Base-by-base conservation (phyloP, 2,329 filamentous ascomycete species). In the Rhinocladiella similis region DNA sequence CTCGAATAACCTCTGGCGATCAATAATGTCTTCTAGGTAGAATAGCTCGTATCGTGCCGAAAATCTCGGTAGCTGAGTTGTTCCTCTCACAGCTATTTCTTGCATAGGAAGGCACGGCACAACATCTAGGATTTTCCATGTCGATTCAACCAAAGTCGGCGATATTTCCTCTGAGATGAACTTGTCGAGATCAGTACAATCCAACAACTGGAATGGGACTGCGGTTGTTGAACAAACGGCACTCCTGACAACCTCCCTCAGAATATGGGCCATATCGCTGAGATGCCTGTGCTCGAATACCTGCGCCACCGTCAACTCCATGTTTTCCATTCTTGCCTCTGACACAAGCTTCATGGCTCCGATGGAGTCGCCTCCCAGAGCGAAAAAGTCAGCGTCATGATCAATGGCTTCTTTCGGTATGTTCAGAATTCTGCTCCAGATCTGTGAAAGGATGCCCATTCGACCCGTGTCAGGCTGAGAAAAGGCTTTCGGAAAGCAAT, bases 21-120 rank as follows among this genome's bases (percentile, higher is more conserved):
- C 73, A 10, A 87, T 71, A 0, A 64, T 59, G 0, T 74, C 76
- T 19, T 83, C 77, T 50, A 88, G 80, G 68, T 83, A 83, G 69
- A 89, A 82, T 56, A 85, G 75, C 59, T 85, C 84, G 65, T 89
- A 88, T 10, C 84, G 81, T 1, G 82, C 71, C 0, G 84, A 86
- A 65, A 82, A 86, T 1, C 84, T 78, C 3, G 84, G 84, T 2
- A 78, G 70, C 14, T 80, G 71, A 1, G 82, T 75, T 0, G 84
- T 87, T 19, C 77, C 83, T 57, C 74, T 75, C 39, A 88, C 77
- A 13, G 84, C 84, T 18, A 86, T 73, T 38, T 80, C 75, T 63
- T 87, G 84, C 1, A 85, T 73, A 3, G 83, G 83, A 0, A 83
- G 77, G 1, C 81, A 76, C 2, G 84, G 85, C 2, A 85, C 73